Evolutionary conservation across 176 grass and related monocot genomes (phyloP), one percentile per base, ranked within the genome.

Genomic region (Alloteropsis semialata): DNA sequence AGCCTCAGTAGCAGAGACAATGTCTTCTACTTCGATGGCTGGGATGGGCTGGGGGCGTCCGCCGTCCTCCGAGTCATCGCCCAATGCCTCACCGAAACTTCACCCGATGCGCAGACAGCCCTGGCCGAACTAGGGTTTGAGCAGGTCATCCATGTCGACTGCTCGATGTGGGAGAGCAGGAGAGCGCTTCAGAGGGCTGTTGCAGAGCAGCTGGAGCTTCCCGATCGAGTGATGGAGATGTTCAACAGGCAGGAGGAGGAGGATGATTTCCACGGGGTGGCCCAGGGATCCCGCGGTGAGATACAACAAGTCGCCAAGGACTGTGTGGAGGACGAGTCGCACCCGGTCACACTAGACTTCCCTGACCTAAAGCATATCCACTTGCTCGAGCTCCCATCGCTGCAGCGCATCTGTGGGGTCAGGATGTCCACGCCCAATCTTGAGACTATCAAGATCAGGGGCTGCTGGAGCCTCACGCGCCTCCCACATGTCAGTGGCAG

Each of bases 391-490:
- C 64, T 85, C 41, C 83, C 83, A 8, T 72, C 9, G 21, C 83
- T 85, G 56, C 75, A 50, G 3, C 3, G 3, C 67, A 36, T 36
- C 33, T 86, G 5, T 5, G 57, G 72, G 58, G 12, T 73, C 13
- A 29, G 2, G 10, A 38, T 85, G 32, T 24, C 32, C 0, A 7
- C 84, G 1, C 84, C 84, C 18, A 8, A 3, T 21, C 76, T 86
- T 1, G 3, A 79, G 34, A 79, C 84, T 0, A 12, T 86, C 29
- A 86, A 64, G 11, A 64, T 80, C 33, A 80, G 57, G 19, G 84
- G 76, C 8, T 86, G 84, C 34, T 86, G 84, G 76, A 86, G 76
- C 76, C 76, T 86, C 11, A 79, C 0, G 5, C 33, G 34, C 12
- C 25, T 86, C 15, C 84, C 67, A 1, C 0, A 22, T 9, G 0